Conservation (phyloP, 208 protist species). For the Leishmania gerbilli region DNA sequence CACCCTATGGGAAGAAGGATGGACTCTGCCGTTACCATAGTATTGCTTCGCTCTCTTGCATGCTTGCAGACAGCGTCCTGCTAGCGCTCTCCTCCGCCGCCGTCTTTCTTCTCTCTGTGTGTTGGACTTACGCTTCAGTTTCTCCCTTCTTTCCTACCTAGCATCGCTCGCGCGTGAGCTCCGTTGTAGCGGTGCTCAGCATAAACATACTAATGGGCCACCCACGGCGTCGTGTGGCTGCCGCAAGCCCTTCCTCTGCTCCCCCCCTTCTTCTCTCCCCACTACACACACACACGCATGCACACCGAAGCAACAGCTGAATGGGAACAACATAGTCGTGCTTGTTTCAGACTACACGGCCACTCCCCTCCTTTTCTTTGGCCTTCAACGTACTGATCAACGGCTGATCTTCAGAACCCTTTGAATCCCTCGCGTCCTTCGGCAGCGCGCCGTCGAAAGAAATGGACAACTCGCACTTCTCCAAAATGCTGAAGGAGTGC, state of each 20-base stretch:
- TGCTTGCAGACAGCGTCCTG: neutral
- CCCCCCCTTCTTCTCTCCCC: no score
- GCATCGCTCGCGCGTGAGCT: neutral
- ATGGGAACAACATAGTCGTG: no score
- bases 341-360: no score
- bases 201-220: no score
- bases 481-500: constrained; percentile 92
- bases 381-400: no score
- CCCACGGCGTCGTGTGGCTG: no score
- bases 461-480: constrained; percentile 92
- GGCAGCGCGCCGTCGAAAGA: constrained; percentile 81
- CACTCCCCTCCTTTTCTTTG: no score
- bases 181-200: no score
- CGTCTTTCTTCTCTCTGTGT: neutral
- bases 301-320: no score
- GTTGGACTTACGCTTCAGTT: neutral
- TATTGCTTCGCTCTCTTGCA: neutral
- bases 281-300: no score
- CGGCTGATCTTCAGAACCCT: constrained; percentile 12
- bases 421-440: constrained; percentile 90
- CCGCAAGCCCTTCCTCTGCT: no score
- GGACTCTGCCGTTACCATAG: neutral
- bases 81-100: neutral
- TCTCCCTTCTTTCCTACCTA: neutral
- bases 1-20: neutral